Conservation (phyloP, 352 stramenopile species). For the Globisporangium cystogenes region DNA sequence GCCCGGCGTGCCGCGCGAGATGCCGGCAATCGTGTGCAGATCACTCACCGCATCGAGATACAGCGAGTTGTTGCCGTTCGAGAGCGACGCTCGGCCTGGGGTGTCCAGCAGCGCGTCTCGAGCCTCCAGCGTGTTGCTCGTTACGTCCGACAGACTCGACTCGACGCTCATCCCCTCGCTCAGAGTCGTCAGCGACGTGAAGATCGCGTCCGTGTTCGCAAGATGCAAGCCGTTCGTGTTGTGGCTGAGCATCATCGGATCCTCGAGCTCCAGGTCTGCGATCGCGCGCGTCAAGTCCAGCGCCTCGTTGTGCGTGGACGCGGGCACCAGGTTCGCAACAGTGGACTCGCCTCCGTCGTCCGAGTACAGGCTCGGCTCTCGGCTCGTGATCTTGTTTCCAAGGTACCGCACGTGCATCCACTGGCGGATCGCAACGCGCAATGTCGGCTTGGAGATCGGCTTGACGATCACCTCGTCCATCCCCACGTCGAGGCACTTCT, state of each 20-base stretch:
- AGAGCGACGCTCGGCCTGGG: slow-evolving; percentile 19
- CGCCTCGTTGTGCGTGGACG: slow-evolving; percentile 68
- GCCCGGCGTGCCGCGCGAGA: slow-evolving; percentile 8
- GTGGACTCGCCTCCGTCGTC: slow-evolving; percentile 23
- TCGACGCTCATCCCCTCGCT: slow-evolving; percentile 48
- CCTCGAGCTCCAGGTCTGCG: slow-evolving; percentile 78
- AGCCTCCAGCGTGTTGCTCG: slow-evolving; percentile 15
- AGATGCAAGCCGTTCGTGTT: slow-evolving; percentile 23
- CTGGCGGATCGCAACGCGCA: slow-evolving; percentile 65
- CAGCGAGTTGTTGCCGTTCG: slow-evolving; percentile 17
- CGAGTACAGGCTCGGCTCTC: slow-evolving; percentile 29
- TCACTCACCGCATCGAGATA: slow-evolving; percentile 24
- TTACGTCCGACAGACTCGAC: slow-evolving; percentile 35
- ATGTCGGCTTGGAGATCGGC: slow-evolving; percentile 62
- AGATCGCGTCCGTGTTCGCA: slow-evolving; percentile 32
- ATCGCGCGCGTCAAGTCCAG: slow-evolving; percentile 77
- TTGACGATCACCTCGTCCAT: slow-evolving; percentile 89
- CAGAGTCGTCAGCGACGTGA: slow-evolving; percentile 47
- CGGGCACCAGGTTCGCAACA: slow-evolving; percentile 54
- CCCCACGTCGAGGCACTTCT: slow-evolving; percentile 76
- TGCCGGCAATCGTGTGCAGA: slow-evolving; percentile 9
- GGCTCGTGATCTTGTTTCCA: slow-evolving; percentile 30
- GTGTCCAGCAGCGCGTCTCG: slow-evolving; percentile 9
- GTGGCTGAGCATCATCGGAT: slow-evolving; percentile 81
- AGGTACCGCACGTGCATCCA: slow-evolving; percentile 79